A percentile compares a stretch with the other conserved stretches of the same genome.
Evolutionary conservation across 441 rosid genomes (phyloP).

Genomic region (Erodium chrysanthum): DNA sequence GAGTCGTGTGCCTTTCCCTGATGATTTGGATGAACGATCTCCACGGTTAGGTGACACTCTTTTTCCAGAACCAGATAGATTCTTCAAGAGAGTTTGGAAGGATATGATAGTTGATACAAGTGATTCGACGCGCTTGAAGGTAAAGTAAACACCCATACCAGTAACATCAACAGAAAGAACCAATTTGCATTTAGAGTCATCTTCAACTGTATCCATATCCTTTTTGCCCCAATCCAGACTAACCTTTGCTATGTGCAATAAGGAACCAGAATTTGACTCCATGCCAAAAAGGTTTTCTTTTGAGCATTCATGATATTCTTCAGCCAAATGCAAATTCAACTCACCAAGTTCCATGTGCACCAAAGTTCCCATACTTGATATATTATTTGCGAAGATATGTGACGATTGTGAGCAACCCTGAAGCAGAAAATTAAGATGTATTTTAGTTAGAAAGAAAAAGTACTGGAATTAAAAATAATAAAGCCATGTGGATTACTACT

Average conservation of each 20-base stretch:
- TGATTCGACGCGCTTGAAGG: conserved; percentile 70
- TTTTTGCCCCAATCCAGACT: conserved; percentile 92
- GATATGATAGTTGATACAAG: conserved; percentile 65
- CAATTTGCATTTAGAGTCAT: conserved; percentile 50
- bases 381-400: conserved; percentile 85
- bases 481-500: not conserved
- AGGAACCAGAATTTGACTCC: conserved; percentile 90
- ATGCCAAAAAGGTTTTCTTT: conserved; percentile 75
- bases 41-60: conserved; percentile 40
- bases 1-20: conserved; percentile 81
- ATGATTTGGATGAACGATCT: conserved; percentile 44
- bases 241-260: conserved; percentile 82
- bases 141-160: conserved; percentile 69
- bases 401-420: conserved; percentile 96
- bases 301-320: conserved; percentile 90
- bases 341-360: conserved; percentile 97
- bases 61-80: conserved; percentile 51
- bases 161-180: conserved; percentile 82
- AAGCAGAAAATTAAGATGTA: conserved; percentile 20
- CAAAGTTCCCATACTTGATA: conserved; percentile 63
- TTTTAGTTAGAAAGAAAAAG: not conserved
- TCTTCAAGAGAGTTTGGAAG: conserved; percentile 60
- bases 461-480: not conserved
- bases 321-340: conserved; percentile 83
- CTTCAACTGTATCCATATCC: conserved; percentile 58